Percentiles rank a stretch among this genome's conserved stretches.
Evolutionary conservation across 768 basidiomycete genomes (phyloP).

Genomic region (Lactarius akahatsu): DNA sequence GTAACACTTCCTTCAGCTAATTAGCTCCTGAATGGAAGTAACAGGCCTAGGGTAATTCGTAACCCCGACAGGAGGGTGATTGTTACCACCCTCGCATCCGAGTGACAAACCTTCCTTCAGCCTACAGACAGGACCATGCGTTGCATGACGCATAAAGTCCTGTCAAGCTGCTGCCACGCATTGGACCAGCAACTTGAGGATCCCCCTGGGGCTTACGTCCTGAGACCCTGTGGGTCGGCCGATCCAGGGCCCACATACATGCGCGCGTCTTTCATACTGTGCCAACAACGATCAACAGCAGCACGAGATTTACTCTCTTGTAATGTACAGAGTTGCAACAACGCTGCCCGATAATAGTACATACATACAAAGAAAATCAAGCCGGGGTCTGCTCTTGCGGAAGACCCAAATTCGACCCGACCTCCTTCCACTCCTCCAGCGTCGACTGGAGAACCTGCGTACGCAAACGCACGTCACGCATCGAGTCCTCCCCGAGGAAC

Average conservation of each 20-base stretch:
- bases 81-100: neutral
- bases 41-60: neutral
- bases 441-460: neutral
- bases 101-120: neutral
- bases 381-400: neutral
- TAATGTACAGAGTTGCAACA: neutral
- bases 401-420: constrained; percentile 17
- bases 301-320: neutral
- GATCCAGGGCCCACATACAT: neutral
- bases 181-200: neutral
- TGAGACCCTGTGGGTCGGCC: neutral
- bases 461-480: constrained; percentile 28
- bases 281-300: neutral
- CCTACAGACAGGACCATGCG: too few relatives aligned
- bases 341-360: neutral
- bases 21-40: neutral
- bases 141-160: neutral
- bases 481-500: constrained; percentile 34
- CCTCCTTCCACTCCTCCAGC: constrained; percentile 17
- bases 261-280: neutral
- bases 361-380: neutral
- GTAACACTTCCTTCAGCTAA: neutral
- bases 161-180: neutral
- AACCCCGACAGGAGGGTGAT: neutral
- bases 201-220: neutral